These are phyloP conservation scores for Penicillium hesseltinei DNA, from an alignment of 2,329 filamentous ascomycete species.

Conservation along the genomic window DNA sequence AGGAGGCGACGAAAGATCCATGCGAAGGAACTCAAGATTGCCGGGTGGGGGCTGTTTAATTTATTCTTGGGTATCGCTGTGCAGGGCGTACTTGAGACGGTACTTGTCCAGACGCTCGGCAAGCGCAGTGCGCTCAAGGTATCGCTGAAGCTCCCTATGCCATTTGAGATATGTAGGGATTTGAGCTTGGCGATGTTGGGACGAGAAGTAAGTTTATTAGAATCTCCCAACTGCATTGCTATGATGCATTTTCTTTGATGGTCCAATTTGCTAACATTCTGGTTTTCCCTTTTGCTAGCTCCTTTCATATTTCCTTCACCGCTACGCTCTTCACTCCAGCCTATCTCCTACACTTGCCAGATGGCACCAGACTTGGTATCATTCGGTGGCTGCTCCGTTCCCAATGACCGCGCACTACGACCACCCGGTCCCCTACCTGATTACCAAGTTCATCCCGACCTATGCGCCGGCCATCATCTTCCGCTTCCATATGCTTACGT, in stretches of 20 bases:
- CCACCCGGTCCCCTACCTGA: slow-evolving; percentile 56
- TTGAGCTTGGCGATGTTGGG: slow-evolving; percentile 52
- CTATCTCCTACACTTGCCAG: slow-evolving; percentile 50
- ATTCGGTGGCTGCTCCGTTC: slow-evolving; percentile 53
- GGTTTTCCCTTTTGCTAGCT: slow-evolving; percentile 19
- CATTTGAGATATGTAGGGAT: slow-evolving; percentile 60
- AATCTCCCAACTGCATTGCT: background rate
- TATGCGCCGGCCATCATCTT: slow-evolving; percentile 57
- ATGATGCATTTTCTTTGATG: background rate
- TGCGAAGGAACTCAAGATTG: slow-evolving; percentile 49
- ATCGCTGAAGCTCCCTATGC: slow-evolving; percentile 60
- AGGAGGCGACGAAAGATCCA: slow-evolving; percentile 40
- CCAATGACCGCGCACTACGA: slow-evolving; percentile 61
- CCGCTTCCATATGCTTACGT: slow-evolving; percentile 62
- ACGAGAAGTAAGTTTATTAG: slow-evolving; percentile 53
- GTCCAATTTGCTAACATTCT: slow-evolving; percentile 5
- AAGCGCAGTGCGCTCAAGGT: slow-evolving; percentile 58
- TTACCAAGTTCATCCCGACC: slow-evolving; percentile 56
- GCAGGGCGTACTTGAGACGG: slow-evolving; percentile 57
- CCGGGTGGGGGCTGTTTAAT: slow-evolving; percentile 56
- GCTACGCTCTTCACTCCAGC: slow-evolving; percentile 65
- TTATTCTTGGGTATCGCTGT: slow-evolving; percentile 52
- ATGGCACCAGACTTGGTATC: slow-evolving; percentile 56
- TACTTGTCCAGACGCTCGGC: slow-evolving; percentile 54
- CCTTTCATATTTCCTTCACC: slow-evolving; percentile 66